Base-by-base conservation (phyloP, 2,329 filamentous ascomycete species). In the Trichoderma lentiforme region DNA sequence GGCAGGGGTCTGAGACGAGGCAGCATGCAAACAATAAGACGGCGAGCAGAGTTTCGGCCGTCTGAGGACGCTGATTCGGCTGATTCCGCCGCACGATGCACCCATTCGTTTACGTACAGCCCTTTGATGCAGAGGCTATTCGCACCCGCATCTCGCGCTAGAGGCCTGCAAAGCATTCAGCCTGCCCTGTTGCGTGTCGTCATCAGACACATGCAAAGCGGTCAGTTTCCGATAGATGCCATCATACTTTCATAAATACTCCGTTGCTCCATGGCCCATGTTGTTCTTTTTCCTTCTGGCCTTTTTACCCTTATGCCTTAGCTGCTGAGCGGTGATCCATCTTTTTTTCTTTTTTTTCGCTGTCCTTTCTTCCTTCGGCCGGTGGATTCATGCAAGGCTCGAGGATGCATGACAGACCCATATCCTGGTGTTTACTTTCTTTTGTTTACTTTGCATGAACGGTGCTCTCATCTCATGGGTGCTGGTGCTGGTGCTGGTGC, bases 1-100 rank as follows among this genome's bases (percentile, higher is more conserved):
- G 68, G 73, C 70, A 71, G 67, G 69, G 69, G 72, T 73, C 72
- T 71, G 71, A 74, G 72, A 74, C 70, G 63, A 71, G 39, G 62
- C 51, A 43, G 14, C 56, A 71, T 71, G 60, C 56, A 73, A 71
- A 74, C 74, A 73, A 74, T 73, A 30, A 47, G 36, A 32, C 65
- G 43, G 71, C 65, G 61, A 56, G 51, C 4, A 32, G 65, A 69
- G 58, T 12, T 24, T 53, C 6, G 61, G 21, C 18, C 63, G 51
- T 53, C 47, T 21, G 36, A 58, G 36, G 56, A 36, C 32, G 30
- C 70, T 68, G 70, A 68, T 68, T 72, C 62, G 70, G 56, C 36
- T 36, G 70, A 36, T 61, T 43, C 39, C 34, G 65, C 63, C 43
- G 63, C 63, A 66, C 39, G 63, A 66, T 66, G 63, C 63, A 68